phyloP scores from a whole-genome alignment of 164 flowering plant species.

The Amborella trichopoda region DNA sequence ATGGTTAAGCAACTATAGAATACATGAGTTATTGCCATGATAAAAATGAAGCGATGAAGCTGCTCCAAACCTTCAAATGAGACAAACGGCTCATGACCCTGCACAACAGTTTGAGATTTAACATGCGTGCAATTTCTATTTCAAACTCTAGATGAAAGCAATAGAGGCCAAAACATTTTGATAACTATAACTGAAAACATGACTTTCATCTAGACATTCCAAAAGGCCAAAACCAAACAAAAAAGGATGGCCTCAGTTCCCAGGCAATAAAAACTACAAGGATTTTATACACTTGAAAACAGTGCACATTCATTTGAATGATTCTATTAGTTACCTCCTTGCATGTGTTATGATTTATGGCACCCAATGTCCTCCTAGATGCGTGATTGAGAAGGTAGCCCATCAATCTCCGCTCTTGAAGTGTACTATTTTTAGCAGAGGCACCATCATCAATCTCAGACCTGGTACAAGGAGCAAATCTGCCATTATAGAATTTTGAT shows the following conservation, averaged over 20 bases:
- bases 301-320: too few species aligned
- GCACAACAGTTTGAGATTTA: conserved; percentile 11
- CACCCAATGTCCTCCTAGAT: conserved; percentile 49
- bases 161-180: too few species aligned
- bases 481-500: conserved; percentile 59
- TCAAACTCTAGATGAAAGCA: too few species aligned
- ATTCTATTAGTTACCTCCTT: conserved; percentile 57
- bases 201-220: too few species aligned
- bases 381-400: conserved; percentile 22
- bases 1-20: conserved; percentile 95
- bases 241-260: too few species aligned
- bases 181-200: too few species aligned
- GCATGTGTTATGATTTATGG: conserved; percentile 45
- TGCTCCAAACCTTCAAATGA: conserved; percentile 98
- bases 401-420: conserved; percentile 40
- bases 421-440: conserved; percentile 16
- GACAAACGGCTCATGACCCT: conserved; percentile 95
- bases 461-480: conserved; percentile 70
- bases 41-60: conserved; percentile 93
- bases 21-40: conserved; percentile 96
- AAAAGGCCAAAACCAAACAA: too few species aligned
- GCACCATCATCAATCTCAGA: conserved; percentile 38
- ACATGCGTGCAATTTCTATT: too few species aligned
- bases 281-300: too few species aligned
- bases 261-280: too few species aligned